Evolutionary conservation across 2,329 filamentous ascomycete genomes (phyloP), one percentile per base, ranked within the genome.

Genomic region (Verticillium isaacii): DNA sequence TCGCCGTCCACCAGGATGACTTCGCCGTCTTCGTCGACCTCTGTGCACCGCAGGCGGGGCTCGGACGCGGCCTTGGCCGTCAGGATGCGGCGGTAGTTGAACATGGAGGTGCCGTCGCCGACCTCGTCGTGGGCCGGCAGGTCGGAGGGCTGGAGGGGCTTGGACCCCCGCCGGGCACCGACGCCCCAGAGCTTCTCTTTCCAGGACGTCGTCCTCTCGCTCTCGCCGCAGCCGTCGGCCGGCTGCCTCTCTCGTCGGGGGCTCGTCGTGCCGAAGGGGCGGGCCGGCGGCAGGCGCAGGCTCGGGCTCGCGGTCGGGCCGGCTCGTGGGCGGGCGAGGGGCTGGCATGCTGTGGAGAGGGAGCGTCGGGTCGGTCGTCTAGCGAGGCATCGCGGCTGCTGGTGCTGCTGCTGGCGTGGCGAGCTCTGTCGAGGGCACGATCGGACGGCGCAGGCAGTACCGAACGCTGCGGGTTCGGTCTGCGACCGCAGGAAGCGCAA

Each of bases 1-100:
- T 98, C 95, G 63, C 93, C 92, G 72, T 96, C 96, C 23, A 96
- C 90, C 62, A 98, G 81, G 23, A 94, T 96, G 32, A 97, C 93
- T 69, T 96, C 90, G 50, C 95, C 95, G 70, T 91, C 87, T 73
- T 93, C 92, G 70, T 98, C 93, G 63, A 98, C 91, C 75, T 99
- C 95, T 1, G 95, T 99, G 73, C 95, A 99, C 60, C 95, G 85
- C 67, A 99, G 80, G 63, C 92, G 89, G 34, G 93, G 86, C 74
- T 97, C 93, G 62, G 94, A 89, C 32, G 90, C 88, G 2, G 91
- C 89, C 75, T 94, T 95, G 56, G 87, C 84, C 59, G 87, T 83
- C 69, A 92, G 81, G 55, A 89, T 85, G 52, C 92, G 85, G 52
- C 89, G 89, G 58, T 89, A 81, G 69, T 82, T 89, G 74, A 91